These are phyloP conservation scores for Ascochyta lentis DNA, from an alignment of 2,329 filamentous ascomycete genomes.

Conservation along the genomic window DNA sequence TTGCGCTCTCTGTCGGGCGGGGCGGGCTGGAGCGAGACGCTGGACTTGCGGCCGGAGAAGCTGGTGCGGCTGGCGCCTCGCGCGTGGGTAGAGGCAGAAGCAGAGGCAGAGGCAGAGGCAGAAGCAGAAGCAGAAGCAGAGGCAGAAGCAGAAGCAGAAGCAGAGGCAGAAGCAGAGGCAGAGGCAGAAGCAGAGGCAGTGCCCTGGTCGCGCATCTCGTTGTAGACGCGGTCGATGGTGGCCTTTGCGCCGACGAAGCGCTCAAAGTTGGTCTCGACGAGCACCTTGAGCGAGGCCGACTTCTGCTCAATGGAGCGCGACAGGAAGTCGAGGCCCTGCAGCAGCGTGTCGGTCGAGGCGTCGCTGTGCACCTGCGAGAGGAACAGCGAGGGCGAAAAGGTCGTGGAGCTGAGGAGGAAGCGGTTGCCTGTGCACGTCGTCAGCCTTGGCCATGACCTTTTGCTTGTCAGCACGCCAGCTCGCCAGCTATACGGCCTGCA, in stretches of 20 bases:
- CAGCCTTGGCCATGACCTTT: background rate
- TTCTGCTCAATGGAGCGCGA: slow-evolving; percentile 96
- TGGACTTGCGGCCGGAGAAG: slow-evolving; percentile 57
- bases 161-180: slow-evolving; percentile 16
- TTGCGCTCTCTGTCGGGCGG: slow-evolving; percentile 61
- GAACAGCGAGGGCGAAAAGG: slow-evolving; percentile 91
- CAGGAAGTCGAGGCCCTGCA: slow-evolving; percentile 83
- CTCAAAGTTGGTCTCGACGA: slow-evolving; percentile 98
- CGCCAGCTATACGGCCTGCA: no score
- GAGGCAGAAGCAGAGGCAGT: slow-evolving; percentile 52
- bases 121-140: slow-evolving; percentile 49
- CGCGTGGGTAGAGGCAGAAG: slow-evolving; percentile 52
- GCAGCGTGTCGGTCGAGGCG: slow-evolving; percentile 80
- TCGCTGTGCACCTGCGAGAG: slow-evolving; percentile 89
- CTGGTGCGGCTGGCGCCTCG: slow-evolving; percentile 72
- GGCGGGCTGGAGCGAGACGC: slow-evolving; percentile 37
- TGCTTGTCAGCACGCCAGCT: no score
- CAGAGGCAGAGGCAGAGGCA: no score
- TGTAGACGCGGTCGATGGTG: slow-evolving; percentile 98
- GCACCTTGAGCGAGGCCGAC: slow-evolving; percentile 91
- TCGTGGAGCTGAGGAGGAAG: slow-evolving; percentile 93
- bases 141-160: slow-evolving; percentile 50
- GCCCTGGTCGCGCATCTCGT: slow-evolving; percentile 86
- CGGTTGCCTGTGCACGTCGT: slow-evolving; percentile 69
- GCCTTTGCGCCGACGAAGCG: slow-evolving; percentile 96